Evolutionary conservation across 2,329 filamentous ascomycete species (phyloP), one percentile per base, ranked within the genome.

Genomic region (Phialocephala subalpina): DNA sequence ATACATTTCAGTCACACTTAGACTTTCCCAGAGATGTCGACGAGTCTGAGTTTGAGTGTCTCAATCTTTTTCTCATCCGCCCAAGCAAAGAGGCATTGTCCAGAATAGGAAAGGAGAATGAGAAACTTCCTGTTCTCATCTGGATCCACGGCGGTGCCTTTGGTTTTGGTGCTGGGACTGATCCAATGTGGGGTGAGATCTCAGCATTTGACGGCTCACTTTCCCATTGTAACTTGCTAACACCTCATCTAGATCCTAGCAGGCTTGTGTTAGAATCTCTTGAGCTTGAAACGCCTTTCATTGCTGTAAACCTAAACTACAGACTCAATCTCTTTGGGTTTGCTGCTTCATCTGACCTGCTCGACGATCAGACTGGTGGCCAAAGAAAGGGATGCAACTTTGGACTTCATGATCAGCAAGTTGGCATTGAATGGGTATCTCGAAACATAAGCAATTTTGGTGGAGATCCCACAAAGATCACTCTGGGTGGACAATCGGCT

Each of bases 111-210:
- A 55, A 58, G 8, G 53, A 62, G 14, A 56, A 52, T 27, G 36
- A n/a, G 11, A 87, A 87, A 60, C 78, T 91, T 1, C 89, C 89
- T 0, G 89, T 91, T 1, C 75, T 91, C 5, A 87, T 90, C 69
- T 91, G 87, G 87, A 91, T 92, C 65, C 91, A 83, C 70, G 89
- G 89, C 0, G 89, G 89, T 38, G 89, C 85, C 7, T 90, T 89
- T 63, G 80, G 86, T 74, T 76, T 86, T 60, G 64, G 64, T 33
- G 64, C 64, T 59, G 55, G 53, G 12, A 66, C 64, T 16, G 64
- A 66, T 49, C 64, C 64, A 55, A 66, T 66, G 59, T 66, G 7
- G 84, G 82, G 53, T 83, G 12, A 49, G 45, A 49, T 49, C 20
- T 18, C 20, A 49, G 18, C 5, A n/a, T 4, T 16, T 3, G 14